phyloP scores from a whole-genome alignment of 2,329 filamentous ascomycete species.

The Chrysosporium queenslandicum region DNA sequence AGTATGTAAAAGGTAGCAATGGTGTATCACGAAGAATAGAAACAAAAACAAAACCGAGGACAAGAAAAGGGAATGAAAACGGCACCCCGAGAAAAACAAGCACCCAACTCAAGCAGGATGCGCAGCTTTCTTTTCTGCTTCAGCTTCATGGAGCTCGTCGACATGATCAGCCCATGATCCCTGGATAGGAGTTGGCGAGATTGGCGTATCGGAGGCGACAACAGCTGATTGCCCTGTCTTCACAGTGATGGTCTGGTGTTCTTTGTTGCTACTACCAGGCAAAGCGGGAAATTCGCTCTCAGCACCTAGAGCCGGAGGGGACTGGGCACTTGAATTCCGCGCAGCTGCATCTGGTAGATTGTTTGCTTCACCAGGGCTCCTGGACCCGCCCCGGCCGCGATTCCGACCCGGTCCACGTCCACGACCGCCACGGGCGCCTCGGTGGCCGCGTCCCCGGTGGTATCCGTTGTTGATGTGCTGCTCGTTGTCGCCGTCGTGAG shows the following conservation, averaged over 20 bases:
- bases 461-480: background rate
- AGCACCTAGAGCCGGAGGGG: conserved; percentile 23
- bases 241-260: background rate
- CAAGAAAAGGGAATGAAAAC: conserved; percentile 7
- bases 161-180: conserved; percentile 13
- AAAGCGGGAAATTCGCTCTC: conserved; percentile 33
- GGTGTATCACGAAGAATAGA: conserved; percentile 4
- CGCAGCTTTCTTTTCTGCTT: conserved; percentile 6
- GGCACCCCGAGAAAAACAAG: conserved; percentile 4
- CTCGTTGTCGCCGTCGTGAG: background rate
- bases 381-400: background rate
- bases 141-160: conserved; percentile 3
- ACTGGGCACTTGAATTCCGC: conserved; percentile 15
- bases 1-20: background rate
- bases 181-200: conserved; percentile 12
- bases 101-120: background rate
- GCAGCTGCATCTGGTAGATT: conserved; percentile 8
- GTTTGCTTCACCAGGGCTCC: conserved; percentile 14
- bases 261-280: conserved; percentile 20
- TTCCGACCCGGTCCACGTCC: conserved; percentile 6
- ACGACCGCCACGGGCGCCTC: conserved; percentile 20
- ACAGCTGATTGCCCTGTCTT: background rate
- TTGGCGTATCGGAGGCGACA: background rate
- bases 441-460: conserved; percentile 16
- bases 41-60: background rate